Conservation (phyloP, 768 basidiomycete genomes). For the Tylopilus rubrobrunneus region DNA sequence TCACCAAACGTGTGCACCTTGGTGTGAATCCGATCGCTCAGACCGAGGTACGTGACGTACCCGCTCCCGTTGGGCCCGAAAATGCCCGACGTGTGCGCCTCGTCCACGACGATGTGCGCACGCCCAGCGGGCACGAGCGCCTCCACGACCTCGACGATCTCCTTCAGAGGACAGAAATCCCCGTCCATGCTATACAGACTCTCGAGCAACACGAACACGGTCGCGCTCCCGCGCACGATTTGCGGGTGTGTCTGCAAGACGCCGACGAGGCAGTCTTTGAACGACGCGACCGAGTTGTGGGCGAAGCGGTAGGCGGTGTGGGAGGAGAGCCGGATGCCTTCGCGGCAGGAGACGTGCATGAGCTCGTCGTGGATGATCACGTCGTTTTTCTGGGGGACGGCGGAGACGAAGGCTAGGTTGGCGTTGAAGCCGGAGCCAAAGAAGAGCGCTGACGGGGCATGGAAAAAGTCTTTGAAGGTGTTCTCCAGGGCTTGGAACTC, state of each 20-base stretch:
- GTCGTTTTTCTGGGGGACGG: conserved; percentile 43
- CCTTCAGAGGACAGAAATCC: conserved; percentile 43
- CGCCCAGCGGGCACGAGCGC: conserved; percentile 33
- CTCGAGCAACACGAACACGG: conserved; percentile 49
- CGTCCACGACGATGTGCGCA: conserved; percentile 49
- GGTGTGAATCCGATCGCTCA: conserved; percentile 30
- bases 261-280: conserved; percentile 29
- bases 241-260: conserved; percentile 24
- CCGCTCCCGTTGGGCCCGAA: conserved; percentile 47
- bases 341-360: conserved; percentile 49
- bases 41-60: conserved; percentile 36
- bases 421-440: conserved; percentile 36
- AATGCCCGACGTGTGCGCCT: conserved; percentile 54
- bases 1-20: too few relatives aligned
- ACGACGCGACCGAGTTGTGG: conserved; percentile 41
- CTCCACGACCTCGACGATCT: conserved; percentile 39
- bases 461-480: conserved; percentile 8
- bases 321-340: conserved; percentile 43
- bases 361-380: conserved; percentile 50
- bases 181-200: conserved; percentile 62
- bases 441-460: too few relatives aligned
- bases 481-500: conserved; percentile 17
- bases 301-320: conserved; percentile 32
- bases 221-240: conserved; percentile 23
- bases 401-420: conserved; percentile 46